Evolutionary conservation across 495 filamentous ascomycete species (phyloP).

Genomic region (Daldinia loculata): DNA sequence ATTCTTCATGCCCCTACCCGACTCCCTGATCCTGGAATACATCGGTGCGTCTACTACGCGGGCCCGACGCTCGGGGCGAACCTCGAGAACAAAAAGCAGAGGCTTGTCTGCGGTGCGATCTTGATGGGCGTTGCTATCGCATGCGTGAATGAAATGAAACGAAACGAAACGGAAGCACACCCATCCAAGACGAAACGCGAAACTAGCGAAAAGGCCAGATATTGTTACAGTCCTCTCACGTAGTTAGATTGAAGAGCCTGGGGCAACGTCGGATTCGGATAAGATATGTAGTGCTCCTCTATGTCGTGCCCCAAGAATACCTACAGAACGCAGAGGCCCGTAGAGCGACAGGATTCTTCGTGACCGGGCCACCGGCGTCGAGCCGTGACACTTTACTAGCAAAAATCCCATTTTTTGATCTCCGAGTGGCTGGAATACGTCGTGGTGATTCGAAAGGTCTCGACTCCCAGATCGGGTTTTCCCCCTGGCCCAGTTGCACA

Average conservation of each 20-base stretch:
- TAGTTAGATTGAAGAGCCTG: not conserved
- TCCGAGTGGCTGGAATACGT: conserved; percentile 36
- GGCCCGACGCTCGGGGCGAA: conserved; percentile 15
- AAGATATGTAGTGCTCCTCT: conserved; percentile 13
- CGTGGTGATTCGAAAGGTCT: conserved; percentile 11
- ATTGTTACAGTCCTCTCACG: not conserved
- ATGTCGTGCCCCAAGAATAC: conserved; percentile 20
- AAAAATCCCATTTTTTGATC: conserved; percentile 6
- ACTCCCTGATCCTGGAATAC: conserved; percentile 6
- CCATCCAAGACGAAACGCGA: not conserved
- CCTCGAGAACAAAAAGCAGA: not conserved
- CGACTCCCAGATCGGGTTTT: conserved; percentile 4
- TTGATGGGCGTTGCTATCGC: not conserved
- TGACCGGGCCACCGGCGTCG: conserved; percentile 22
- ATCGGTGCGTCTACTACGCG: conserved; percentile 5
- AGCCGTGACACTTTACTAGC: conserved; percentile 24
- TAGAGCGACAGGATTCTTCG: conserved; percentile 26
- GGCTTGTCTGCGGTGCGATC: not conserved
- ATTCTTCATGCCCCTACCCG: conserved; percentile 24
- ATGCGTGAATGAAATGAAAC: not conserved
- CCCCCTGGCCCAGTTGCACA: conserved; percentile 19
- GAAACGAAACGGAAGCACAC: not conserved
- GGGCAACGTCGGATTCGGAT: conserved; percentile 23
- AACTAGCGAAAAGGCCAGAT: not conserved
- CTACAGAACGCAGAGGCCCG: conserved; percentile 23